These are phyloP conservation scores for Colletotrichum cuscutae DNA, from an alignment of 2,329 filamentous ascomycete genomes.

Conservation along the genomic window DNA sequence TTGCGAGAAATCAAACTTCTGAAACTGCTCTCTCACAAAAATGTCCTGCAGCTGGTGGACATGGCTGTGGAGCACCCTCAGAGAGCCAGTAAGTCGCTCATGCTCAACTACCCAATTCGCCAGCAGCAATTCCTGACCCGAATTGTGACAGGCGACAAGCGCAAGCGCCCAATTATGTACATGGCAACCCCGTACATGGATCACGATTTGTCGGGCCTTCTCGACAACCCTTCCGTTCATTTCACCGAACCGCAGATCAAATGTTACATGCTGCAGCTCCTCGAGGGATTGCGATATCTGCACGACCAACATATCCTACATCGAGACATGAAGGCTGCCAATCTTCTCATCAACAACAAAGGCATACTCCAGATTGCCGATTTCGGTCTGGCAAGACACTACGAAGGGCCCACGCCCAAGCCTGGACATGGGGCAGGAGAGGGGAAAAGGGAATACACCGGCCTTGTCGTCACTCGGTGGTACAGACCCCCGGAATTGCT, in stretches of 20 bases:
- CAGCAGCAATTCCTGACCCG: conserved; percentile 39
- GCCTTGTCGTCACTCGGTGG: conserved; percentile 96
- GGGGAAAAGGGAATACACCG: conserved; percentile 90
- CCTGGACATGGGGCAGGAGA: conserved; percentile 84
- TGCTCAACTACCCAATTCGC: conserved; percentile 3
- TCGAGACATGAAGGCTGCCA: conserved; percentile 98
- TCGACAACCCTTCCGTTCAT: conserved; percentile 91
- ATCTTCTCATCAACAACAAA: conserved; percentile 93
- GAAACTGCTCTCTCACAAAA: conserved; percentile 92
- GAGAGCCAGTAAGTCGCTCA: conserved; percentile 62
- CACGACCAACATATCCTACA: conserved; percentile 92
- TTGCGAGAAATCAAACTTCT: conserved; percentile 97
- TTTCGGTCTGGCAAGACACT: conserved; percentile 93
- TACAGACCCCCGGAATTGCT: conserved; percentile 95
- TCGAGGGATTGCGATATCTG: conserved; percentile 89
- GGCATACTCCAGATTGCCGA: conserved; percentile 97
- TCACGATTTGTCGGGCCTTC: conserved; percentile 94
- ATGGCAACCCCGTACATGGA: conserved; percentile 99
- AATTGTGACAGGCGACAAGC: conserved; percentile 71
- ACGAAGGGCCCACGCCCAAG: conserved; percentile 84
- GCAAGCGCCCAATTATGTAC: conserved; percentile 89
- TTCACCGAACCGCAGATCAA: conserved; percentile 95
- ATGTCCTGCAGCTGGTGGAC: conserved; percentile 88
- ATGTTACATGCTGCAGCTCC: conserved; percentile 94
- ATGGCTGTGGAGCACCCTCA: conserved; percentile 90